These are phyloP conservation scores for Leptomonas seymouri DNA, from an alignment of 208 protist genomes.

Conservation along the genomic window DNA sequence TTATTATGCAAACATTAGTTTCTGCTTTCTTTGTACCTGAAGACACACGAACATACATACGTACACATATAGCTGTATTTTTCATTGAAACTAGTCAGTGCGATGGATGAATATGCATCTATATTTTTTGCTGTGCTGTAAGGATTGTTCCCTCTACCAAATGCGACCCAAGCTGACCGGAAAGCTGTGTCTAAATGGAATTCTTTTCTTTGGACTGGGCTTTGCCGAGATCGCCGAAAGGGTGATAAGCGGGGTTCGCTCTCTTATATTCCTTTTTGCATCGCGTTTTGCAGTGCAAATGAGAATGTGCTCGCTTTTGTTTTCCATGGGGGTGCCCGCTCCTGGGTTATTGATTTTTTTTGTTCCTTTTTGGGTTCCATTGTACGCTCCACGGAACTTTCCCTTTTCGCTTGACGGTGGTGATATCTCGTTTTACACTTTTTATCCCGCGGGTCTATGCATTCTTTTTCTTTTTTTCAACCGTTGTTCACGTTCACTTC, in stretches of 20 bases:
- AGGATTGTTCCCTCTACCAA: neutral
- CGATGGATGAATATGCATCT: neutral
- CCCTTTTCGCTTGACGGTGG: too few relatives aligned
- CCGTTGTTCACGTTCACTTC: neutral
- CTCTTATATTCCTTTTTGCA: neutral
- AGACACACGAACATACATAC: neutral
- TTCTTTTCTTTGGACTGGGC: neutral
- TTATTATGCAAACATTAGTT: constrained; percentile 4
- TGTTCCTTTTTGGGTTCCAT: neutral
- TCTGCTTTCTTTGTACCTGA: constrained; percentile 5
- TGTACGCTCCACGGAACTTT: too few relatives aligned
- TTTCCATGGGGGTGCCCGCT: too few relatives aligned
- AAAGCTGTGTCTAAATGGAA: neutral
- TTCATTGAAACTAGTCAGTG: neutral
- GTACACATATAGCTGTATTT: neutral
- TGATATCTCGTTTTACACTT: too few relatives aligned
- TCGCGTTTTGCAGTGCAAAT: neutral
- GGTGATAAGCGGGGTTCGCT: neutral
- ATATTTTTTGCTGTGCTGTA: neutral
- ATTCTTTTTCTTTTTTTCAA: constrained; percentile 17
- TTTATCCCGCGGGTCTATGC: neutral
- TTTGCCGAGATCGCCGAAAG: neutral
- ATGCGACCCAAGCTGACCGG: neutral
- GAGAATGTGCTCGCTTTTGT: neutral
- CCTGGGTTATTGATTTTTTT: constrained; percentile 28